Base-by-base conservation (phyloP, 129 eudicot genomes). In the Pseudognaphalium luteoalbum region DNA sequence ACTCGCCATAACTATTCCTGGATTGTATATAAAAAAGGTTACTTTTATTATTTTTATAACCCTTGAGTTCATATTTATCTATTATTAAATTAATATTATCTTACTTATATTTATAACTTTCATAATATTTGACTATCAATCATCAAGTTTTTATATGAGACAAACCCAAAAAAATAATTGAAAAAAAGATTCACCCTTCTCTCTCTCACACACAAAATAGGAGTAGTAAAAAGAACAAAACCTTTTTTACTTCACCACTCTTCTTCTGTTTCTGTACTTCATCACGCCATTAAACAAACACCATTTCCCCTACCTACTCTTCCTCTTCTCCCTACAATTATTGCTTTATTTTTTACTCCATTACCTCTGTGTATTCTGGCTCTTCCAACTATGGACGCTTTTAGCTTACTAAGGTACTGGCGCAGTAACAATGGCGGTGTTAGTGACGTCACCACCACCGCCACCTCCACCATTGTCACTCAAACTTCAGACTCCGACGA, bases 301-400 rank as follows among this genome's bases (percentile, higher is more conserved):
- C 62, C 62, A 56, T 56, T 17, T 44, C 62, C 9, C 62, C 28
- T 25, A 56, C 62, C 62, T 56, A 19, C 62, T 56, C 28, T 20
- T 56, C 61, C 10, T 56, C 19, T 19, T 56, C 6, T 56, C 12
- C 6, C 11, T 56, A 56, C 25, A 56, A 56, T n/a, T 10, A 11
- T 44, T 44, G 51, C 51, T 44, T 44, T 0, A 44, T 11, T 44
- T 44, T 16, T 10, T 2, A 44, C 51, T n/a, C 25, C 61, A 56
- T 56, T 19, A 17, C 28, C 28, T 0, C 34, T 56, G 52, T 50
- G n/a, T 83, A 83, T 66, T 84, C 88, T 87, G 88, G 93, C 90
- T 81, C 84, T 86, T 68, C 90, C 85, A 52, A 88, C 92, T 4
- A 93, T 93, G 98, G 98, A 93, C 70, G 88, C 97, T 51, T 87